Conservation (phyloP, 257 asterid genomes). For the Cordia subcordata region DNA sequence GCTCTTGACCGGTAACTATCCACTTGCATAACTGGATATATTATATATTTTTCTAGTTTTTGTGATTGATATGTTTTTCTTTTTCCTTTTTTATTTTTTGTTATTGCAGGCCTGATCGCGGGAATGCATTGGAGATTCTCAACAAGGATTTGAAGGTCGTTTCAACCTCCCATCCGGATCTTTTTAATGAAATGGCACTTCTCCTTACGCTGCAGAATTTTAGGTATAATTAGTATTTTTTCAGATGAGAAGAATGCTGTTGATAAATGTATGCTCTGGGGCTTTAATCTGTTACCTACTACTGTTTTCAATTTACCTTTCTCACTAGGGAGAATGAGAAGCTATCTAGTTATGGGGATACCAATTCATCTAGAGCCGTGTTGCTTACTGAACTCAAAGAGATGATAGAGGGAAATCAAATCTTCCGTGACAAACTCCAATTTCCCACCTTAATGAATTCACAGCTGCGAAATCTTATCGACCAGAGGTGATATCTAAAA, state of each 20-base stretch:
- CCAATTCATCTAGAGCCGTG: conserved; percentile 47
- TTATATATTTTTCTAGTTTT: too few relatives aligned
- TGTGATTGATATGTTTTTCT: conserved; percentile 1
- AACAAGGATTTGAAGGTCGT: conserved; percentile 46
- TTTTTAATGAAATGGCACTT: conserved; percentile 41
- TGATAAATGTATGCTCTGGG: too few relatives aligned
- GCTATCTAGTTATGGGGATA: conserved; percentile 47
- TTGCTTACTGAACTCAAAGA: conserved; percentile 47
- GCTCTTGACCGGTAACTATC: conserved; percentile 45
- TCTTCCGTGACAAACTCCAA: conserved; percentile 56
- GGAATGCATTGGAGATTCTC: conserved; percentile 58
- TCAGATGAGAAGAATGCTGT: too few relatives aligned
- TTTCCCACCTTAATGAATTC: conserved; percentile 44
- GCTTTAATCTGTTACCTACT: too few relatives aligned
- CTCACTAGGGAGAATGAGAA: conserved; percentile 45
- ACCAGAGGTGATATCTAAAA: conserved; percentile 42
- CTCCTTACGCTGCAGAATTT: conserved; percentile 46
- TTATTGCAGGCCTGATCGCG: conserved; percentile 39
- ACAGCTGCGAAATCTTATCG: conserved; percentile 52
- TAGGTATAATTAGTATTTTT: conserved; percentile 22
- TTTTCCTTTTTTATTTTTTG: conserved; percentile 6
- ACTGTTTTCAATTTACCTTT: not conserved
- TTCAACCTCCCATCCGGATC: conserved; percentile 35
- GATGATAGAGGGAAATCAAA: conserved; percentile 51
- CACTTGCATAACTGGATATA: not conserved